Percentiles rank a stretch among this genome's conserved stretches.
These are phyloP conservation scores for Pseudopithomyces maydicus DNA, from an alignment of 2,329 filamentous ascomycete species.

Conservation along the genomic window DNA sequence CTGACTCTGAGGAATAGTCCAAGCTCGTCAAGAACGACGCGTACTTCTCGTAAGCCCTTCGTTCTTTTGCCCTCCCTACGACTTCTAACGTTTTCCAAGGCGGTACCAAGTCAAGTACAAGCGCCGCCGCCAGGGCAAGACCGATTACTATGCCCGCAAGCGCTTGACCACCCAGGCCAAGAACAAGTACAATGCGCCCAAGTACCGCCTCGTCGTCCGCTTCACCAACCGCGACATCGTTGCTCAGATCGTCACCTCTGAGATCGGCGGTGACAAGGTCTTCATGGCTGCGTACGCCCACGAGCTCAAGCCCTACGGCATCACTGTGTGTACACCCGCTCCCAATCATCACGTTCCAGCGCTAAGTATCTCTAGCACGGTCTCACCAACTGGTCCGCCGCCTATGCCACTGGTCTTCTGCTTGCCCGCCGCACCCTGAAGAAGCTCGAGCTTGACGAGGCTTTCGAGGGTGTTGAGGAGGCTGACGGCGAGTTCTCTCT, in stretches of 20 bases:
- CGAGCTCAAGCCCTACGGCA: constrained; percentile 97
- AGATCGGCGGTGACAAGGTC: constrained; percentile 98
- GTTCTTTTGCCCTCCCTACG: constrained; percentile 11
- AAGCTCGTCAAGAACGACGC: constrained; percentile 97
- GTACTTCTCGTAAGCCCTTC: constrained; percentile 87
- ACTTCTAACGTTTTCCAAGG: constrained; percentile 55
- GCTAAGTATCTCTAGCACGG: constrained; percentile 63
- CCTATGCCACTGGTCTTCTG: constrained; percentile 95
- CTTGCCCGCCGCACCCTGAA: constrained; percentile 94
- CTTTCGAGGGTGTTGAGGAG: constrained; percentile 96
- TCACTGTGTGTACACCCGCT: constrained; percentile 57
- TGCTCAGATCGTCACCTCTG: constrained; percentile 93
- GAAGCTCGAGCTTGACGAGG: constrained; percentile 95
- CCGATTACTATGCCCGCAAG: constrained; percentile 99
- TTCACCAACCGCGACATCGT: constrained; percentile 99
- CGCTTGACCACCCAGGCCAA: constrained; percentile 99
- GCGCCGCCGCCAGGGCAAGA: constrained; percentile 94
- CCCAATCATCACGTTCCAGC: not conserved
- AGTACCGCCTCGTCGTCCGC: constrained; percentile 99
- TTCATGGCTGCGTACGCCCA: constrained; percentile 71
- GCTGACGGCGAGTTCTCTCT: constrained; percentile 93
- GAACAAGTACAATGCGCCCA: constrained; percentile 99
- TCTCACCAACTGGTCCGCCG: constrained; percentile 99
- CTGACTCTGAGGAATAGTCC: constrained; percentile 91
- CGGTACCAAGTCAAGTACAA: constrained; percentile 99